phyloP scores from a whole-genome alignment of 768 basidiomycete genomes.

The Termitomyces sp. region DNA sequence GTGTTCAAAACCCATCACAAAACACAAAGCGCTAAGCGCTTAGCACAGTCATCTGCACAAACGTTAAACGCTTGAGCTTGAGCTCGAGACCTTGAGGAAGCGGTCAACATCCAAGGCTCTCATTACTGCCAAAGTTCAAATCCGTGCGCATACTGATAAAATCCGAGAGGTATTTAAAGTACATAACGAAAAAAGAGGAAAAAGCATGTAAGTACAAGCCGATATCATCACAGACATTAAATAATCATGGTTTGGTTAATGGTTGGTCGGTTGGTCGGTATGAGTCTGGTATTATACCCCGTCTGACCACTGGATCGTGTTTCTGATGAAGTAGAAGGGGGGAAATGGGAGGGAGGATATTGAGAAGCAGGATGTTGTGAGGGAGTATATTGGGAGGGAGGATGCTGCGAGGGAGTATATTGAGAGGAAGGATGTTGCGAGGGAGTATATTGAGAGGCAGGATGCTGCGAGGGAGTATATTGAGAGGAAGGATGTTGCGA shows the following conservation, averaged over 20 bases:
- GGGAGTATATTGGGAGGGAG: too few species aligned
- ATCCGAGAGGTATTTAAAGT: slow-evolving; percentile 5
- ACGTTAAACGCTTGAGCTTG: too few species aligned
- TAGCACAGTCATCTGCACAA: too few species aligned
- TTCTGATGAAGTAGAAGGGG: slow-evolving; percentile 15
- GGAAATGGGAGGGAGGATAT: slow-evolving; percentile 9
- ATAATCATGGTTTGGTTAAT: neutral
- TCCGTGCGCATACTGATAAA: slow-evolving; percentile 6
- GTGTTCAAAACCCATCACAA: neutral
- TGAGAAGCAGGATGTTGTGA: neutral
- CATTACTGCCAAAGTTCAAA: slow-evolving; percentile 5
- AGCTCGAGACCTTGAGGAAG: neutral
- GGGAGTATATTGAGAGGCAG: neutral
- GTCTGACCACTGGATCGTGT: neutral
- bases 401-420: neutral
- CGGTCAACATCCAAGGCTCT: neutral
- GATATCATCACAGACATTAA: slow-evolving; percentile 9
- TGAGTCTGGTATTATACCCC: slow-evolving; percentile 1
- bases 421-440: neutral
- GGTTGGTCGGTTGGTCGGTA: too few species aligned
- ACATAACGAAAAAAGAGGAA: slow-evolving; percentile 8
- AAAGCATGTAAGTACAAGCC: neutral
- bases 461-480: neutral
- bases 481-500: neutral
- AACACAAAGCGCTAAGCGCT: neutral